Evolutionary conservation across 768 basidiomycete species (phyloP).

Genomic region (Podaxis sp.): DNA sequence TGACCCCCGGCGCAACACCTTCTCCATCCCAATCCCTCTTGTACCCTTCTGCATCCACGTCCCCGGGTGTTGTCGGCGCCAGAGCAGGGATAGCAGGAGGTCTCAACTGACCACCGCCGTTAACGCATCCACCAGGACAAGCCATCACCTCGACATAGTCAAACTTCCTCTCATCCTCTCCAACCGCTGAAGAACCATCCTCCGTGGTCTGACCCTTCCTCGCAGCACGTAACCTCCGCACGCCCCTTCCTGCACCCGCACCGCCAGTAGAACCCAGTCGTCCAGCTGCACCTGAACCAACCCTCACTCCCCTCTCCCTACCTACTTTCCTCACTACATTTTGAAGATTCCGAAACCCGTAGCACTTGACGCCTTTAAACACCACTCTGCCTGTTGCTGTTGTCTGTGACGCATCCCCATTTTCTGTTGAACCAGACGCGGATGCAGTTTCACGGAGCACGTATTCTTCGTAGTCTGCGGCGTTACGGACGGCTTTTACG

Average conservation of each 20-base stretch:
- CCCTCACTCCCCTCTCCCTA: slow-evolving; percentile 75
- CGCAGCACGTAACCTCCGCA: slow-evolving; percentile 23
- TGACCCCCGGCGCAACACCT: slow-evolving; percentile 47
- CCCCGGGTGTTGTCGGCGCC: neutral
- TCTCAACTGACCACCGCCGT: slow-evolving; percentile 90
- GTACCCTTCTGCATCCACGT: slow-evolving; percentile 65
- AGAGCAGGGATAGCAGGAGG: slow-evolving; percentile 20
- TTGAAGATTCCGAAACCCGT: slow-evolving; percentile 96
- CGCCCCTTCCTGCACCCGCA: slow-evolving; percentile 20
- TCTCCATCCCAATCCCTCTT: slow-evolving; percentile 58
- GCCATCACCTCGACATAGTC: slow-evolving; percentile 99
- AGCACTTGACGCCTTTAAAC: slow-evolving; percentile 94
- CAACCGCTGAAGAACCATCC: slow-evolving; percentile 1
- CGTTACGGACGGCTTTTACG: slow-evolving; percentile 60
- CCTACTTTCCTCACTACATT: slow-evolving; percentile 94
- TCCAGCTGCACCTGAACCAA: slow-evolving; percentile 46
- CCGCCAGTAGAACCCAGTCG: slow-evolving; percentile 24
- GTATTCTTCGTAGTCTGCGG: slow-evolving; percentile 76
- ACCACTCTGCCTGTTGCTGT: slow-evolving; percentile 53
- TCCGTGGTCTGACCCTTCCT: slow-evolving; percentile 30
- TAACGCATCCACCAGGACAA: slow-evolving; percentile 96
- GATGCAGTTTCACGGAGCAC: slow-evolving; percentile 33
- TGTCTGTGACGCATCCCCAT: neutral
- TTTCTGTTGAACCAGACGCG: neutral
- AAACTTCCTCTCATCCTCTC: slow-evolving; percentile 47